A percentile compares a stretch with the other conserved stretches of the same genome.
phyloP scores from a whole-genome alignment of 768 basidiomycete genomes.

The Russula lepida region DNA sequence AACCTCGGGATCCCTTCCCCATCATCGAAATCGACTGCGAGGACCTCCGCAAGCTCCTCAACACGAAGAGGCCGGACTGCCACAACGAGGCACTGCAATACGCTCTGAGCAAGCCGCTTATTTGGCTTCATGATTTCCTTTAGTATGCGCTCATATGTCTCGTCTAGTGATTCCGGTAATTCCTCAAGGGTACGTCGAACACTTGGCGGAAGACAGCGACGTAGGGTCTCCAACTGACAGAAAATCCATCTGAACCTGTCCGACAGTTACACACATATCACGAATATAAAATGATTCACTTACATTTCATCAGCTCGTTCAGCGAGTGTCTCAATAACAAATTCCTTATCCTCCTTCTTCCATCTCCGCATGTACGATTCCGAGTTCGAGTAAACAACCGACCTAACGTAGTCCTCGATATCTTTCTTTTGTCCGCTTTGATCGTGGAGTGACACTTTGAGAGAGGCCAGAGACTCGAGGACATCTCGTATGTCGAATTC shows the following conservation, averaged over 20 bases:
- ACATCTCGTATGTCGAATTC: not conserved
- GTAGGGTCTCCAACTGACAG: not conserved
- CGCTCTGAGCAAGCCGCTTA: not conserved
- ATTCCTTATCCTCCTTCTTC: not conserved
- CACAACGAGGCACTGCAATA: not conserved
- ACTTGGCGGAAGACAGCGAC: not conserved
- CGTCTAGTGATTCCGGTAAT: not conserved
- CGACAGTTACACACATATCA: not conserved
- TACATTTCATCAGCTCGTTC: not conserved
- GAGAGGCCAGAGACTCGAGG: not conserved
- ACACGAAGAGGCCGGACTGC: not conserved
- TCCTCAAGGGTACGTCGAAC: not conserved
- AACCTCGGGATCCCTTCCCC: not conserved
- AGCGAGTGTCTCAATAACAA: not conserved
- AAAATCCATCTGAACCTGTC: not conserved
- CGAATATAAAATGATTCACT: not conserved
- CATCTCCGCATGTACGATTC: not conserved
- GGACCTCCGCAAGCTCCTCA: not conserved
- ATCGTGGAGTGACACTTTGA: not conserved
- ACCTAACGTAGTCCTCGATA: not conserved
- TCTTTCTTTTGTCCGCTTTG: not conserved
- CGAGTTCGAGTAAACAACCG: not conserved
- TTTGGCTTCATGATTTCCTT: not conserved
- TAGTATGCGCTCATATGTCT: not conserved
- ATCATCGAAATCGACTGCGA: not conserved